These are phyloP conservation scores for Mortierella sp. DNA, from an alignment of 371 early-diverging fungal species.

Conservation along the genomic window DNA sequence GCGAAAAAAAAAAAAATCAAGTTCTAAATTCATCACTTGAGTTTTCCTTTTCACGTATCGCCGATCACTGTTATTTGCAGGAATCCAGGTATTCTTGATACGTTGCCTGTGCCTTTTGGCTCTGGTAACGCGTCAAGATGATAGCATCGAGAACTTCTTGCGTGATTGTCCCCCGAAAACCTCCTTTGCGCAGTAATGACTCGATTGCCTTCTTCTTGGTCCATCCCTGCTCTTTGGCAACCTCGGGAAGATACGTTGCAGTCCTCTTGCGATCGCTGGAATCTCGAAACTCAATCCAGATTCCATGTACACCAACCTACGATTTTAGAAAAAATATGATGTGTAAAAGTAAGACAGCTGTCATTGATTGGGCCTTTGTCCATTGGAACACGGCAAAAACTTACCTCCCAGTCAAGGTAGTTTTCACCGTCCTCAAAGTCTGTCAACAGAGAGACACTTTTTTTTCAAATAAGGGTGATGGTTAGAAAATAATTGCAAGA, in stretches of 20 bases:
- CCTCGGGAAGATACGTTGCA: constrained; percentile 94
- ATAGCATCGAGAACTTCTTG: constrained; percentile 65
- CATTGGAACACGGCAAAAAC: neutral
- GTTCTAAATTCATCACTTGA: too few species aligned
- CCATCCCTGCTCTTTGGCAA: constrained; percentile 85
- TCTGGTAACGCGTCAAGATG: constrained; percentile 87
- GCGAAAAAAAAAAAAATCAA: neutral
- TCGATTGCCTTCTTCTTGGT: constrained; percentile 85
- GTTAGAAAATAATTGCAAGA: neutral
- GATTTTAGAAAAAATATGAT: neutral
- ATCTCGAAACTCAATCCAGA: constrained; percentile 87
- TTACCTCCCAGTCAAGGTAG: constrained; percentile 89
- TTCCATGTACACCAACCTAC: constrained; percentile 88
- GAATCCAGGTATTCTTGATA: constrained; percentile 72
- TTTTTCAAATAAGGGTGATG: neutral
- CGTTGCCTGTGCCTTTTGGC: constrained; percentile 71
- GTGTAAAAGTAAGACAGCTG: neutral
- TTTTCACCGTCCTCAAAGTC: constrained; percentile 84
- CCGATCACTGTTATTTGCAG: neutral
- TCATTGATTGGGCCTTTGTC: too few species aligned
- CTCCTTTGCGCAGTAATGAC: constrained; percentile 89
- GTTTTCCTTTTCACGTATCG: constrained; percentile 11
- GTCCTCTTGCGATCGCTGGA: constrained; percentile 67
- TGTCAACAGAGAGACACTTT: constrained; percentile 83
- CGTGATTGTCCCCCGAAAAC: constrained; percentile 74